phyloP scores from a whole-genome alignment of 176 grass and related monocot genomes.

The Pontederia crassipes region DNA sequence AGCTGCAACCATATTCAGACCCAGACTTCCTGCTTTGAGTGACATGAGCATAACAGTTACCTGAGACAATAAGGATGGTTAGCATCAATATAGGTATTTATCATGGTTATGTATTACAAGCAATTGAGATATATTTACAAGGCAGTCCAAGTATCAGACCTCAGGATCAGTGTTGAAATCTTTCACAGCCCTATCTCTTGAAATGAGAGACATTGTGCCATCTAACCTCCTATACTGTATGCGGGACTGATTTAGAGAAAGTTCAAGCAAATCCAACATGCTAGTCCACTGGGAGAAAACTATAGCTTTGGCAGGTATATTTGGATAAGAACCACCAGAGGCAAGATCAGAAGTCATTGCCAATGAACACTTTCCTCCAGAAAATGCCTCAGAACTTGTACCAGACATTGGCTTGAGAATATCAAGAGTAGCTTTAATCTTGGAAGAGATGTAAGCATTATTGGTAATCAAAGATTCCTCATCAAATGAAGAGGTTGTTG shows the following conservation, averaged over 20 bases:
- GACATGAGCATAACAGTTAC: constrained; percentile 93
- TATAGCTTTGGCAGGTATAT: constrained; percentile 71
- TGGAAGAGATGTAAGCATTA: constrained; percentile 75
- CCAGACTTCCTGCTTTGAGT: constrained; percentile 82
- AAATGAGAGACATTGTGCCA: constrained; percentile 80
- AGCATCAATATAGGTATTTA: background rate
- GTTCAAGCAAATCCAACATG: constrained; percentile 86
- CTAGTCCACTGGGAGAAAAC: constrained; percentile 99
- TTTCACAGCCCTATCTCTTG: constrained; percentile 73
- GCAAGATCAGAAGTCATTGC: background rate
- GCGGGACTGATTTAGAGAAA: constrained; percentile 61
- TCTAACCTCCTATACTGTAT: constrained; percentile 97
- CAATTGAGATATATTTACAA: constrained; percentile 3
- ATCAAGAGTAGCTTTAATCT: constrained; percentile 63
- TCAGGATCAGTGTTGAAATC: constrained; percentile 96
- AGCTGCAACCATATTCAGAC: constrained; percentile 87
- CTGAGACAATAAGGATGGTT: constrained; percentile 27
- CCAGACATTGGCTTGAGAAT: constrained; percentile 53
- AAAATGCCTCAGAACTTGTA: background rate
- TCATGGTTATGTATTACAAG: constrained; percentile 1
- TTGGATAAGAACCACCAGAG: background rate
- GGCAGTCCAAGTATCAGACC: constrained; percentile 29
- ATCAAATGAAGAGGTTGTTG: constrained; percentile 33
- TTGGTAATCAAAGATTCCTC: constrained; percentile 58
- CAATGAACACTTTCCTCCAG: background rate